These are phyloP conservation scores for Furcasterigmium furcatum DNA, from an alignment of 2,329 filamentous ascomycete species.

Conservation along the genomic window DNA sequence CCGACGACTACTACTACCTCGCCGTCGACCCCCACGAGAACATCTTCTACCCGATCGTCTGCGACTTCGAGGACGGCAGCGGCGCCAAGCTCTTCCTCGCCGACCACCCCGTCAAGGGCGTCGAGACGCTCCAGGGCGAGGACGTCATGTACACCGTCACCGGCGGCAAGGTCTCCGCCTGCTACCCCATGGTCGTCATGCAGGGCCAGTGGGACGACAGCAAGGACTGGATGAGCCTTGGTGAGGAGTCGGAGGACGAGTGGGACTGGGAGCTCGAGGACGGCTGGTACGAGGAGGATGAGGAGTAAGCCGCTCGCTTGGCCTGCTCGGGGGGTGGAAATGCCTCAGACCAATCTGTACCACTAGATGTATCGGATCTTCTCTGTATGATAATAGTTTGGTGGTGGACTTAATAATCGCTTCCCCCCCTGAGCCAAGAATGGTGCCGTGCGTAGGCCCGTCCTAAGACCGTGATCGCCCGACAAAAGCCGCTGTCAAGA, in stretches of 20 bases:
- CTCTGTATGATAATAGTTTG: too few species aligned
- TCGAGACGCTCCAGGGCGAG: constrained; percentile 16
- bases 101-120: constrained; percentile 15
- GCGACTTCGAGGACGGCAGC: constrained; percentile 17
- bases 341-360: too few species aligned
- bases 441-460: too few species aligned
- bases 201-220: background rate
- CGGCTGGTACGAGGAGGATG: background rate
- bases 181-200: background rate
- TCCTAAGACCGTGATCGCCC: too few species aligned
- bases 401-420: too few species aligned
- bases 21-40: constrained; percentile 15
- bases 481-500: too few species aligned
- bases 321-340: too few species aligned
- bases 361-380: too few species aligned
- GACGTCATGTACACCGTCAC: constrained; percentile 20
- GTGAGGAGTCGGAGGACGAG: background rate
- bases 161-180: constrained; percentile 16
- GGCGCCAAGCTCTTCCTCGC: constrained; percentile 22
- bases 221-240: background rate
- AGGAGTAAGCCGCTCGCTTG: background rate
- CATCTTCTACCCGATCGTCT: constrained; percentile 23
- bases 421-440: too few species aligned
- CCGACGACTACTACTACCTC: constrained; percentile 13
- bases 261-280: background rate